Conservation (phyloP, 192 early-diverging fungal species). For the Gonapodya prolifera region DNA sequence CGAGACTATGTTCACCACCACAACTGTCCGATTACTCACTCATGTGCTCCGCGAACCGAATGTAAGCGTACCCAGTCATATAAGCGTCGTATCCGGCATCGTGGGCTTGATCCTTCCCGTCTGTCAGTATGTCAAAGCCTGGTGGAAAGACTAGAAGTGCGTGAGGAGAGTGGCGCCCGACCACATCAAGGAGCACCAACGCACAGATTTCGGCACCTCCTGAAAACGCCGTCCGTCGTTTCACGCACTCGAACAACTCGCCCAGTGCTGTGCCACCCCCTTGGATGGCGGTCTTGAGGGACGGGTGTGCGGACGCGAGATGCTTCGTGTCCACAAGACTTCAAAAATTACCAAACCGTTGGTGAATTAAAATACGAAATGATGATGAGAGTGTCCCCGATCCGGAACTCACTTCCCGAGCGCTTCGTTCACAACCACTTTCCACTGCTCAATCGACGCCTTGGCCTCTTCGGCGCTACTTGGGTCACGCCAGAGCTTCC, state of each 20-base stretch:
- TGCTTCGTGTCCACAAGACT: constrained; percentile 73
- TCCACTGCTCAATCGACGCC: constrained; percentile 51
- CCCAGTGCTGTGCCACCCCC: constrained; percentile 21
- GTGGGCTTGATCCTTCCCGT: constrained; percentile 36
- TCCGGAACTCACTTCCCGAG: constrained; percentile 39
- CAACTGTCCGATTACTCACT: constrained; percentile 5
- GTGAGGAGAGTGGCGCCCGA: constrained; percentile 33
- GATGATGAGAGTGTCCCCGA: not conserved
- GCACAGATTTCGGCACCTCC: constrained; percentile 12
- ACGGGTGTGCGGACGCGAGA: constrained; percentile 33
- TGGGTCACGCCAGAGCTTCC: constrained; percentile 61
- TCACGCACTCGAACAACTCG: constrained; percentile 21
- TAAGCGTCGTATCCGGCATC: constrained; percentile 92
- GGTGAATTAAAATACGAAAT: too few species aligned
- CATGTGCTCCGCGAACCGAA: constrained; percentile 41
- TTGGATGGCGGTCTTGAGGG: constrained; percentile 18
- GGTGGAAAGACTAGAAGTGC: constrained; percentile 25
- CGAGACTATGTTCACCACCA: not conserved
- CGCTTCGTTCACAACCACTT: constrained; percentile 33
- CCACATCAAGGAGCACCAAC: constrained; percentile 39
- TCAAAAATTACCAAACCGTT: too few species aligned
- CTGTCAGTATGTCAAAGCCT: constrained; percentile 23
- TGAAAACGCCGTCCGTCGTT: not conserved
- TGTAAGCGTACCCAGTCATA: constrained; percentile 69
- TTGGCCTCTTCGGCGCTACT: constrained; percentile 19